phyloP scores from a whole-genome alignment of 768 basidiomycete genomes.

The Piloderma croceum region DNA sequence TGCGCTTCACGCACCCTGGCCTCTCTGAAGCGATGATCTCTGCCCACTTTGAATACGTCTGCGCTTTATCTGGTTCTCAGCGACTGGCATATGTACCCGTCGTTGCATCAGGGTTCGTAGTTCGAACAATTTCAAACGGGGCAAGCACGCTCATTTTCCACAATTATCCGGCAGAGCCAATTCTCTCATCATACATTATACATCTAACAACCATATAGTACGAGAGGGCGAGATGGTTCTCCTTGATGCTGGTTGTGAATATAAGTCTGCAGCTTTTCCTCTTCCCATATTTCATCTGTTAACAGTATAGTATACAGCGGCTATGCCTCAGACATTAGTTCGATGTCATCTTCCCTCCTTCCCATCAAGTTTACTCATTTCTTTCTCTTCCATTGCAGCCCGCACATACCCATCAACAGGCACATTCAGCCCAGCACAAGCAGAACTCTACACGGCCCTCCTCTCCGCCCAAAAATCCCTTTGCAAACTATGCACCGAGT shows the following conservation, averaged over 20 bases:
- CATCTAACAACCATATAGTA: constrained; percentile 79
- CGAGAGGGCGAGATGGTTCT: constrained; percentile 70
- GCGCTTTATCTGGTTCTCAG: constrained; percentile 72
- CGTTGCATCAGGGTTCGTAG: constrained; percentile 81
- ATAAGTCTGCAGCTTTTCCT: constrained; percentile 49
- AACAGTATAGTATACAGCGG: constrained; percentile 43
- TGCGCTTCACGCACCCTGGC: constrained; percentile 64
- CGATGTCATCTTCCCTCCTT: constrained; percentile 15
- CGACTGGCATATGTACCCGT: constrained; percentile 97
- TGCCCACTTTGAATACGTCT: constrained; percentile 89
- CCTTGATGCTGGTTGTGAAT: constrained; percentile 91
- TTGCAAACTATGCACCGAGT: constrained; percentile 54
- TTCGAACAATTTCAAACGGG: too few species aligned
- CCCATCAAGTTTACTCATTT: constrained; percentile 1
- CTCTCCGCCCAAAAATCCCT: constrained; percentile 68
- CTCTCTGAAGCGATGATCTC: constrained; percentile 56
- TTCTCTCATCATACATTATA: constrained; percentile 91
- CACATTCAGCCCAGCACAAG: constrained; percentile 70
- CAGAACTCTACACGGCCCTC: constrained; percentile 79
- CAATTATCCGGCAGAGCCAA: constrained; percentile 52
- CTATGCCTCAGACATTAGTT: constrained; percentile 93
- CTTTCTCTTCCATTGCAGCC: constrained; percentile 37
- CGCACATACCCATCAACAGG: constrained; percentile 88
- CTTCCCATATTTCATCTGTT: constrained; percentile 2
- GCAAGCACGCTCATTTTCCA: constrained; percentile 4